Evolutionary conservation across 768 basidiomycete species (phyloP).

Genomic region (Calocybe cyanea): DNA sequence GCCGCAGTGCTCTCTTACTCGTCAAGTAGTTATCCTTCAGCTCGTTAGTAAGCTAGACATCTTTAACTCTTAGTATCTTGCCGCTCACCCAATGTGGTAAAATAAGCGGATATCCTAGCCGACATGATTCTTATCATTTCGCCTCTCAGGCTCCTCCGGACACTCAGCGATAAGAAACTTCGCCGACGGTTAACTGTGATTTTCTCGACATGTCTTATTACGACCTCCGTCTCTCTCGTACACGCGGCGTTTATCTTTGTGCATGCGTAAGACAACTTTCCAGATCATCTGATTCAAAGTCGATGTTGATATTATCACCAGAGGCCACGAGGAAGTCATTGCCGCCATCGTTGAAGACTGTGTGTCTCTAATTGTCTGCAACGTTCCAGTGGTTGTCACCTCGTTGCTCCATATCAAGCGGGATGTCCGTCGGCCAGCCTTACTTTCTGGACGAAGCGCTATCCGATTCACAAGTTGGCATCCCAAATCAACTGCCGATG

Average conservation of each 20-base stretch:
- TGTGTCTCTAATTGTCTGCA: constrained; percentile 35
- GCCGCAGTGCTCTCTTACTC: constrained; percentile 41
- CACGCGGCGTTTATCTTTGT: constrained; percentile 40
- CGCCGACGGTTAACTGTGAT: constrained; percentile 43
- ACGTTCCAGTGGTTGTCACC: constrained; percentile 35
- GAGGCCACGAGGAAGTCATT: constrained; percentile 27
- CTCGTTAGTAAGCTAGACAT: constrained; percentile 39
- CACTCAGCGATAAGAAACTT: constrained; percentile 33
- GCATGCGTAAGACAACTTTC: constrained; percentile 9
- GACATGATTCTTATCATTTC: constrained; percentile 42
- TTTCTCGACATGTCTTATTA: constrained; percentile 52
- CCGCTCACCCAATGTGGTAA: not conserved
- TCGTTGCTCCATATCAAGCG: constrained; percentile 19
- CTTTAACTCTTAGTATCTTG: not conserved
- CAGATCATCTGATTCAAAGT: too few relatives aligned
- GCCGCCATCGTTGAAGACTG: constrained; percentile 40
- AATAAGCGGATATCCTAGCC: constrained; percentile 27
- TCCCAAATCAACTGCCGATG: not conserved
- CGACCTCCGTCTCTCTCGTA: constrained; percentile 44
- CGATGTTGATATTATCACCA: not conserved
- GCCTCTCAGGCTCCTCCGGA: constrained; percentile 42
- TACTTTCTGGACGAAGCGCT: not conserved
- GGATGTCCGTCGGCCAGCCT: not conserved
- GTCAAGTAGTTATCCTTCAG: constrained; percentile 49
- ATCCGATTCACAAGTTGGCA: constrained; percentile 10